Conservation (phyloP, 306 rosid genomes). For the Quercus robur region DNA sequence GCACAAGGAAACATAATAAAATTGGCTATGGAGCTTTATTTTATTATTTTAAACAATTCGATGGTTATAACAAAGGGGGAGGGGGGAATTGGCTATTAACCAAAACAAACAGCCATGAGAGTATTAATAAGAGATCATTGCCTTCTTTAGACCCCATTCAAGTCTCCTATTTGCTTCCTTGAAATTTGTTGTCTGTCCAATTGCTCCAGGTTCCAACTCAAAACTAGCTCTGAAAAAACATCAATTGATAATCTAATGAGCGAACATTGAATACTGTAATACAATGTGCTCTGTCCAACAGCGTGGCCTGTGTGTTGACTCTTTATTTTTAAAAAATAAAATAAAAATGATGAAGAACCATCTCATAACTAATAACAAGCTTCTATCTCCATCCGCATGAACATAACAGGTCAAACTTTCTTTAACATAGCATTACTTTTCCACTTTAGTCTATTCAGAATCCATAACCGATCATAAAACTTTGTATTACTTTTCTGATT, state of each 20-base stretch:
- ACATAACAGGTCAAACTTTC: not conserved
- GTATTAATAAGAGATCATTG: conserved; percentile 29
- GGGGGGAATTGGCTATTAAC: not conserved
- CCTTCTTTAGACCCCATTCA: conserved; percentile 81
- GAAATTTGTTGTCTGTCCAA: conserved; percentile 77
- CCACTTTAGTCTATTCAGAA: too few relatives aligned
- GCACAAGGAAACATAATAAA: not conserved
- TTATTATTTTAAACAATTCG: too few relatives aligned
- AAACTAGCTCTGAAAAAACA: conserved; percentile 66
- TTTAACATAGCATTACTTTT: too few relatives aligned
- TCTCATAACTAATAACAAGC: not conserved
- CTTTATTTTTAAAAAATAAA: not conserved
- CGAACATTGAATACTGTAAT: not conserved
- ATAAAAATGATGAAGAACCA: not conserved
- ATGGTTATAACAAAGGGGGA: too few relatives aligned
- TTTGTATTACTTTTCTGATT: too few relatives aligned
- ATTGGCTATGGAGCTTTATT: too few relatives aligned
- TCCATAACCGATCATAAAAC: too few relatives aligned
- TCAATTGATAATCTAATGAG: conserved; percentile 22
- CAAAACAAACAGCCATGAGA: not conserved
- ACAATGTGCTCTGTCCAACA: not conserved
- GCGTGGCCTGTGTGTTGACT: not conserved
- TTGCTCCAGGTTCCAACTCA: conserved; percentile 76
- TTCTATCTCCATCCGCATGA: not conserved
- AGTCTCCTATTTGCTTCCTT: conserved; percentile 73